Evolutionary conservation across 106 monocot species (phyloP), one percentile per base, ranked within the genome.

Genomic region (Ottelia alismoides): DNA sequence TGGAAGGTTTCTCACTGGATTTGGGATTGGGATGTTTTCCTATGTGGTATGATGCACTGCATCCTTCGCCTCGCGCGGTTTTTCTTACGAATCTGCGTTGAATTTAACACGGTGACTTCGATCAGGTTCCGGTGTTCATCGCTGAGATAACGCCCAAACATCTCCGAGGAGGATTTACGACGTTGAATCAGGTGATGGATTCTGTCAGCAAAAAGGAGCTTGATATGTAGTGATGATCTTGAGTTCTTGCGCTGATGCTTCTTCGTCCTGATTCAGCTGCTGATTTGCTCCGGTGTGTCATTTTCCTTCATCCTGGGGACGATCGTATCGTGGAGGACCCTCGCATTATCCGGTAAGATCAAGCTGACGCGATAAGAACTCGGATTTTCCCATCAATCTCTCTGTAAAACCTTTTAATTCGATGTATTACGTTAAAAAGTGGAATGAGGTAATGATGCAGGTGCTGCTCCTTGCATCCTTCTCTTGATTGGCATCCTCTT

Each of bases 71-170:
- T n/a, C n/a, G n/a, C n/a, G n/a, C n/a, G n/a, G 57, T 52, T 52
- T 22, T 10, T 52, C 25, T 3, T 20, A 7, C 1, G 28, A 24
- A 0, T 27, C 1, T 26, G 9, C 28, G 0, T 52, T 52, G 10
- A 22, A 44, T 47, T 47, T 25, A 1, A 28, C 12, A 27, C 49
- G 24, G 25, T 27, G 11, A 21, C 27, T 23, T 30, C 22, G 35
- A 60, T 14, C 45, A 90, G 89, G 80, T 84, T 30, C 84, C 84
- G 11, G 72, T 90, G 11, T 90, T 77, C 30, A 80, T 90, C 49
- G 84, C 89, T 31, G 89, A 90, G 67, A 84, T 90, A 60, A 59
- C 89, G 25, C 84, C 89, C 4, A 84, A 80, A 53, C 53, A 80
- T 58, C 74, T 90, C 51, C 74, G 84, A 40, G 84, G 89, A 31